These are phyloP conservation scores for Lepiota brunneoincarnata DNA, from an alignment of 768 basidiomycete species.

Conservation along the genomic window DNA sequence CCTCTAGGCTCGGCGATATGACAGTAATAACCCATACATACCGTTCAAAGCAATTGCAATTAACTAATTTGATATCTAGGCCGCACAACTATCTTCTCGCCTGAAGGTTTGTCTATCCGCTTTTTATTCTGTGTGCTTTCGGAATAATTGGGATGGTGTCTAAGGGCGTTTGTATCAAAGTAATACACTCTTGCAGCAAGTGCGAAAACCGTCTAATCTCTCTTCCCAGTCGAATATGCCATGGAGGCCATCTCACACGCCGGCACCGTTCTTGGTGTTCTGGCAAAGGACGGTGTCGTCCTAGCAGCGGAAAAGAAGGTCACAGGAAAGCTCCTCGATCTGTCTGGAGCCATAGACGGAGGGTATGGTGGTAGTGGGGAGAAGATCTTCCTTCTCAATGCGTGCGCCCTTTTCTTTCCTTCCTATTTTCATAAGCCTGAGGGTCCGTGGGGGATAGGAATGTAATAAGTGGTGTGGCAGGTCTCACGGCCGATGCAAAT, in stretches of 20 bases:
- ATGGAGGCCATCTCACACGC: slow-evolving; percentile 99
- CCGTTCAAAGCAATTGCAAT: slow-evolving; percentile 8
- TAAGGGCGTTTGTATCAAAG: slow-evolving; percentile 95
- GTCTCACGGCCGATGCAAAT: slow-evolving; percentile 95
- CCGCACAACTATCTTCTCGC: slow-evolving; percentile 98
- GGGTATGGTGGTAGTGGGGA: slow-evolving; percentile 95
- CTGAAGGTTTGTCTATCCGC: slow-evolving; percentile 66
- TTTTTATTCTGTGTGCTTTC: slow-evolving; percentile 6
- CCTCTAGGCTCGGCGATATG: slow-evolving; percentile 85
- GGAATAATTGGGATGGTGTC: slow-evolving; percentile 12
- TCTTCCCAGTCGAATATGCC: slow-evolving; percentile 87
- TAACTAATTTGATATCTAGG: slow-evolving; percentile 41
- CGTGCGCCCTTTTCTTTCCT: slow-evolving; percentile 43
- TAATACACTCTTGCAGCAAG: slow-evolving; percentile 23
- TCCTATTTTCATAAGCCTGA: not conserved
- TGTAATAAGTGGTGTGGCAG: slow-evolving; percentile 93
- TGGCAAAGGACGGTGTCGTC: slow-evolving; percentile 89
- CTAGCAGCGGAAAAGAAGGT: slow-evolving; percentile 97
- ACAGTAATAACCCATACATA: slow-evolving; percentile 60
- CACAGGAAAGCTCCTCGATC: slow-evolving; percentile 94
- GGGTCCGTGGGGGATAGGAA: slow-evolving; percentile 54
- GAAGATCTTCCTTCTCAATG: slow-evolving; percentile 96
- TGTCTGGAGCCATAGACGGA: slow-evolving; percentile 80
- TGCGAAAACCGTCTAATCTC: slow-evolving; percentile 5
- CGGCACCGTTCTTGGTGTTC: slow-evolving; percentile 88